These are phyloP conservation scores for Pestalotiopsis sp. DNA, from an alignment of 2,329 filamentous ascomycete species.

Conservation along the genomic window DNA sequence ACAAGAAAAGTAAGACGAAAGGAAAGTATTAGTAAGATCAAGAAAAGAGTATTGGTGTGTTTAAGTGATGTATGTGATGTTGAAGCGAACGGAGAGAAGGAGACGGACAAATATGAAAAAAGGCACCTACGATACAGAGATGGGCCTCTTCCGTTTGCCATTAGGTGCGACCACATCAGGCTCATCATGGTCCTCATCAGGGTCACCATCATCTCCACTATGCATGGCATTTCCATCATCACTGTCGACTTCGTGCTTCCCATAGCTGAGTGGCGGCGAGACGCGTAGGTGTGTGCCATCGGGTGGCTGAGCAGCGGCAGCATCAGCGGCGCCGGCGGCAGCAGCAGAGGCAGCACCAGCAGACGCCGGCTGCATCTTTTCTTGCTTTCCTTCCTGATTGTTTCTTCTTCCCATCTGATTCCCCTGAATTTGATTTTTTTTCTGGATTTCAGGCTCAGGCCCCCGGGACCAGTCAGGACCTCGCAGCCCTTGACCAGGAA, in stretches of 20 bases:
- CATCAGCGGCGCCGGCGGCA: neutral
- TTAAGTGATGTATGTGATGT: constrained; percentile 19
- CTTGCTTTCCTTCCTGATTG: neutral
- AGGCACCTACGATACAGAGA: constrained; percentile 60
- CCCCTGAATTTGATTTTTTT: neutral
- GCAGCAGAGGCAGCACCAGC: neutral
- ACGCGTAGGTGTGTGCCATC: constrained; percentile 24
- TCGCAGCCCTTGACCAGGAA: neutral
- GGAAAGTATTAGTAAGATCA: neutral
- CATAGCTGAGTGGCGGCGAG: constrained; percentile 25
- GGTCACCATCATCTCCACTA: constrained; percentile 46
- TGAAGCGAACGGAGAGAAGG: constrained; percentile 9
- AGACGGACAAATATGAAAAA: constrained; percentile 14
- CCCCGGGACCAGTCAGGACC: neutral
- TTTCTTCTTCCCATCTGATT: neutral
- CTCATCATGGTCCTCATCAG: constrained; percentile 44
- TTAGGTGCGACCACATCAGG: constrained; percentile 36
- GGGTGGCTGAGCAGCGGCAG: constrained; percentile 19
- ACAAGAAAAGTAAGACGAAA: constrained; percentile 3
- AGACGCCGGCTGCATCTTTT: neutral
- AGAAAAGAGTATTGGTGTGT: constrained; percentile 5
- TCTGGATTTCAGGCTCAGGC: neutral
- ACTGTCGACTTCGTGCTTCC: constrained; percentile 45
- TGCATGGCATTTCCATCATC: constrained; percentile 46
- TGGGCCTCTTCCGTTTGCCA: constrained; percentile 63